Evolutionary conservation across 2,329 filamentous ascomycete genomes (phyloP), one percentile per base, ranked within the genome.

Genomic region (Tolypocladium cylindrosporum): DNA sequence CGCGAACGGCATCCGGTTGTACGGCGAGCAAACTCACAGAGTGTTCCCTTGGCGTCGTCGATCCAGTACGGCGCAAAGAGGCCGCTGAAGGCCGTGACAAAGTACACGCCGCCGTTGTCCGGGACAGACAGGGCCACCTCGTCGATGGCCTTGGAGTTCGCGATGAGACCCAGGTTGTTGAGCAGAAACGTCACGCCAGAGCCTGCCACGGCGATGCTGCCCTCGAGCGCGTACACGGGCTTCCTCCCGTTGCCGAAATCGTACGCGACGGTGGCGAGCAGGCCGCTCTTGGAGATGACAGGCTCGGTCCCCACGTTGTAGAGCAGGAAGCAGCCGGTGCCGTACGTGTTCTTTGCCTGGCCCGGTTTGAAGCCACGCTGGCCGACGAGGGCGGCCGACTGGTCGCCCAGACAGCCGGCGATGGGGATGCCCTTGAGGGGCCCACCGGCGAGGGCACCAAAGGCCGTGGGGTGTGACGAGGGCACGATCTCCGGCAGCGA

Each of bases 21-120:
- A 16, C n/a, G 13, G 6, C 3, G 16, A 9, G 13, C 24, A 31
- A 45, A 76, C 81, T 74, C 76, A 86, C 82, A 92, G 58, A 94
- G 84, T 6, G 91, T 96, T 59, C 91, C 91, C 71, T 91, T 88
- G 24, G 91, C 91, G 73, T 95, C 90, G 69, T 96, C 91, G 61
- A 96, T 93, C 91, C 91, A 96, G 73, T 96, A 96, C 0, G 91
- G 91, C 1, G 91, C 91, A 69, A 96, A 96, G 3, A 96, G 80
- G 57, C 91, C 91, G 71, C 88, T 91, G 70, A 96, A 96, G 1
- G 91, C 91, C 3, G 91, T 96, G 60, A 96, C 91, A 66, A 96
- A 86, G 21, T 92, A 84, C 57, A 91, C 87, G 9, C 91, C 91
- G 57, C 91, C 91, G 61, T 88, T 95, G 71, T 96, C 88, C 2